Conservation (phyloP, 768 basidiomycete species). For the Lactarius hatsudake region DNA sequence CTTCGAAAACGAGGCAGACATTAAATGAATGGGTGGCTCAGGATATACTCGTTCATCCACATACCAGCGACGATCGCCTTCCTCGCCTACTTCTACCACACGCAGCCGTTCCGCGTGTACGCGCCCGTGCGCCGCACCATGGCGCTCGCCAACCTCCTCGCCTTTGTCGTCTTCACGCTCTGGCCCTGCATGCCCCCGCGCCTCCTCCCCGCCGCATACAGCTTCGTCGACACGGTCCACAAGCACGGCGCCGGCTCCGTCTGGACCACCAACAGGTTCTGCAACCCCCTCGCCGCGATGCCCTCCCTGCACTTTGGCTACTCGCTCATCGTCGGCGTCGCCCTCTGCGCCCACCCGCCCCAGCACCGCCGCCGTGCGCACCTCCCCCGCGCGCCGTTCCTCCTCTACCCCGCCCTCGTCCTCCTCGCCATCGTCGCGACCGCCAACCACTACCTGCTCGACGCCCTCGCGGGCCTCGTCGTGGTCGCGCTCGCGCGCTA, state of each 20-base stretch:
- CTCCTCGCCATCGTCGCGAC: constrained; percentile 22
- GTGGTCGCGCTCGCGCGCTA: constrained; percentile 13
- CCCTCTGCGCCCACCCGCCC: constrained; percentile 9
- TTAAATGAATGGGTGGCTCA: too few species aligned
- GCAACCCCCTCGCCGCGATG: constrained; percentile 23
- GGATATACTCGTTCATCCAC: constrained; percentile 21
- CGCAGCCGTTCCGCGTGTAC: constrained; percentile 7
- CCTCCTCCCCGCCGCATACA: constrained; percentile 16
- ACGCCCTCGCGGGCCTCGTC: constrained; percentile 13
- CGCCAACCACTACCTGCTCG: constrained; percentile 24
- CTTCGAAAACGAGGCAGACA: neutral
- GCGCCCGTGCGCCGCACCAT: constrained; percentile 19
- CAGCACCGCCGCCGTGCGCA: neutral
- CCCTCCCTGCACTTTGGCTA: constrained; percentile 22
- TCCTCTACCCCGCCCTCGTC: constrained; percentile 16
- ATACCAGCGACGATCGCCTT: constrained; percentile 21
- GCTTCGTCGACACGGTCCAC: constrained; percentile 24
- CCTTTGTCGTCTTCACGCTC: constrained; percentile 20
- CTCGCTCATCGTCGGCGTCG: constrained; percentile 20
- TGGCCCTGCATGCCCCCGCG: constrained; percentile 25
- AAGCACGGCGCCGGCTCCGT: constrained; percentile 13
- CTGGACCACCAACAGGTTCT: constrained; percentile 24
- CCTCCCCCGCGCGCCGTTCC: constrained; percentile 6
- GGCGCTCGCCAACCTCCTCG: constrained; percentile 19
- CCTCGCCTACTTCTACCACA: constrained; percentile 16